Evolutionary conservation across 163 green algal species (phyloP).

Genomic region (Volvox carteri): DNA sequence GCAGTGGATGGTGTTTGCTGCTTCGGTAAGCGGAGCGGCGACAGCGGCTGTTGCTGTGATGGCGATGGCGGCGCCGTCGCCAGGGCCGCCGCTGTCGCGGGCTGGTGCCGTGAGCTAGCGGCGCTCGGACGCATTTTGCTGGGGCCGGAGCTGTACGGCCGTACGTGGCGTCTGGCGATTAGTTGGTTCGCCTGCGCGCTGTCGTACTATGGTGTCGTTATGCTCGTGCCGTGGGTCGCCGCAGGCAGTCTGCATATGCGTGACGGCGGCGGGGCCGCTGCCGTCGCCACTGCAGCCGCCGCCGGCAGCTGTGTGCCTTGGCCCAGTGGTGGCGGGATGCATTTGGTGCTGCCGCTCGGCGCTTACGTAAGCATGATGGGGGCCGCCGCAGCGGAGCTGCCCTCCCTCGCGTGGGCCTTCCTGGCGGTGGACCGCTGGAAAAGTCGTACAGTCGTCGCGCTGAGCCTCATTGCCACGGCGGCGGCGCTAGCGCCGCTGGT

Average conservation of each 20-base stretch:
- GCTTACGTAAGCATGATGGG: constrained; percentile 33
- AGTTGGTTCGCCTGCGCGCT: constrained; percentile 38
- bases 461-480: constrained; percentile 12
- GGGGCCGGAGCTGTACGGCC: neutral
- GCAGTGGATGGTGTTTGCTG: neutral
- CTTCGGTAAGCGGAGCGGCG: neutral
- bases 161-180: constrained; percentile 25
- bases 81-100: neutral
- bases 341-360: neutral
- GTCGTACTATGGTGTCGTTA: constrained; percentile 30
- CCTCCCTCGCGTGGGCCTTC: constrained; percentile 22
- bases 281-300: neutral
- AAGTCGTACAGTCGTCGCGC: neutral
- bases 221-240: constrained; percentile 16
- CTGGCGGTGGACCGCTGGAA: constrained; percentile 28
- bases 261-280: neutral
- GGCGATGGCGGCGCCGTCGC: neutral
- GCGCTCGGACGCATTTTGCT: neutral
- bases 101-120: constrained; percentile 13
- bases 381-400: constrained; percentile 33
- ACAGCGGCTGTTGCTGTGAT: neutral
- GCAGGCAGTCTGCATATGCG: neutral
- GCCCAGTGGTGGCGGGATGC: neutral
- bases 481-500: constrained; percentile 37
- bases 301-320: constrained; percentile 3